Evolutionary conservation across 257 asterid genomes (phyloP).

Genomic region (Buddleja alternifolia): DNA sequence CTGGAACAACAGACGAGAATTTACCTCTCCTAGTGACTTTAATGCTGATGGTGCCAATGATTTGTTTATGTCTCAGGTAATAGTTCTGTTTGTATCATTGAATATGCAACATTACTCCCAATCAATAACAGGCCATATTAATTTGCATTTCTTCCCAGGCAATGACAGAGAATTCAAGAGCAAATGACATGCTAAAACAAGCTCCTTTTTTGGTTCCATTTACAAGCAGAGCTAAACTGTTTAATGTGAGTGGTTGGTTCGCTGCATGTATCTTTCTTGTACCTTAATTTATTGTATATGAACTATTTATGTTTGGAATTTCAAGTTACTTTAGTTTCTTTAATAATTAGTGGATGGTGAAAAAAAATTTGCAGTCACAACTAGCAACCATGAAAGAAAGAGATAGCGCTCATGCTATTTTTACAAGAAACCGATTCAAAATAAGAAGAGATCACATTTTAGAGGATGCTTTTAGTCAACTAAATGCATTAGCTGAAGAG

Average conservation of each 20-base stretch:
- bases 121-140: constrained; percentile 16
- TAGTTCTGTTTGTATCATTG: constrained; percentile 31
- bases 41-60: constrained; percentile 96
- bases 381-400: constrained; percentile 68
- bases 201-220: constrained; percentile 99
- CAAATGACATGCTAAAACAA: constrained; percentile 78
- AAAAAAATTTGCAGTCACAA: constrained; percentile 70
- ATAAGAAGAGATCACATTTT: constrained; percentile 85
- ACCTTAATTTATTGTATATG: constrained; percentile 20
- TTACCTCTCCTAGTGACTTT: constrained; percentile 85
- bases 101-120: constrained; percentile 6
- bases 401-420: constrained; percentile 52
- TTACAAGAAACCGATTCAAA: constrained; percentile 73
- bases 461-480: constrained; percentile 90
- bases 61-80: constrained; percentile 81
- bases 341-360: constrained; percentile 14
- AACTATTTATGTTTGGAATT: constrained; percentile 14
- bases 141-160: constrained; percentile 60
- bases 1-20: constrained; percentile 95
- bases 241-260: constrained; percentile 65
- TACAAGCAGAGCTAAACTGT: constrained; percentile 92
- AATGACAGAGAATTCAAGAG: constrained; percentile 76
- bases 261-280: constrained; percentile 15
- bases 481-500: constrained; percentile 78
- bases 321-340: constrained; percentile 9